A percentile compares a stretch with the other conserved stretches of the same genome.
Evolutionary conservation across 495 filamentous ascomycete species (phyloP).

Genomic region (Emericellopsis terricola): DNA sequence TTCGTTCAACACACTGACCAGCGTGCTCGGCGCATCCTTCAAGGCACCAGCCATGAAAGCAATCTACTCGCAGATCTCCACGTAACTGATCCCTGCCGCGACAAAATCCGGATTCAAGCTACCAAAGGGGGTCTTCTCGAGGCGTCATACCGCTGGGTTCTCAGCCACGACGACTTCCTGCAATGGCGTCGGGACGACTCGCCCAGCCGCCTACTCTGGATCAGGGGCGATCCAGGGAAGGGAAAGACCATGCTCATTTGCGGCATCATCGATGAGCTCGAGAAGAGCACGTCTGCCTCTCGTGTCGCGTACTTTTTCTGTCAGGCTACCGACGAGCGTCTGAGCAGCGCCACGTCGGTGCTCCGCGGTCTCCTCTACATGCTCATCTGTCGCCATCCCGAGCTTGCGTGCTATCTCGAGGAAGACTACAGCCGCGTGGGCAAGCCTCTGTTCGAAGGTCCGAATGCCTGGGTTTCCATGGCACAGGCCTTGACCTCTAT

Average conservation of each 20-base stretch:
- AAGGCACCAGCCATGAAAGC: too few relatives aligned
- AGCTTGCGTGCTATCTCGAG: slow-evolving; percentile 13
- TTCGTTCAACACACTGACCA: too few relatives aligned
- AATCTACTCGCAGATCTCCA: slow-evolving; percentile 10
- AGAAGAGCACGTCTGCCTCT: slow-evolving; percentile 1
- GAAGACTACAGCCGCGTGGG: slow-evolving; percentile 11
- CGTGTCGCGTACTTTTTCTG: slow-evolving; percentile 31
- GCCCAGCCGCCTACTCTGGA: slow-evolving; percentile 11
- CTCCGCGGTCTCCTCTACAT: slow-evolving; percentile 24
- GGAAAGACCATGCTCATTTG: slow-evolving; percentile 32
- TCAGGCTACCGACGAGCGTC: slow-evolving; percentile 13
- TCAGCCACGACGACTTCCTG: slow-evolving; percentile 18
- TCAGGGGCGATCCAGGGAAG: slow-evolving; percentile 23
- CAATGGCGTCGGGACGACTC: slow-evolving; percentile 7
- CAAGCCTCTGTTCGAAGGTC: slow-evolving; percentile 13
- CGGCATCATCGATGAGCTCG: slow-evolving; percentile 19
- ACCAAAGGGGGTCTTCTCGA: slow-evolving; percentile 21
- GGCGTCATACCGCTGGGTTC: slow-evolving; percentile 24
- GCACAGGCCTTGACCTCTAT: slow-evolving; percentile 14
- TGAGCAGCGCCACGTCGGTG: slow-evolving; percentile 21
- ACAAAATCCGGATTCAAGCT: slow-evolving; percentile 20
- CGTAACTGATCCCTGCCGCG: slow-evolving; percentile 13
- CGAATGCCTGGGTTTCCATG: slow-evolving; percentile 13
- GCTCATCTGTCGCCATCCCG: slow-evolving; percentile 14
- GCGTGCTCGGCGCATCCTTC: too few relatives aligned